A percentile compares a stretch with the other conserved stretches of the same genome.
Conservation (phyloP, 345 rosid species). For the Murraya paniculata region DNA sequence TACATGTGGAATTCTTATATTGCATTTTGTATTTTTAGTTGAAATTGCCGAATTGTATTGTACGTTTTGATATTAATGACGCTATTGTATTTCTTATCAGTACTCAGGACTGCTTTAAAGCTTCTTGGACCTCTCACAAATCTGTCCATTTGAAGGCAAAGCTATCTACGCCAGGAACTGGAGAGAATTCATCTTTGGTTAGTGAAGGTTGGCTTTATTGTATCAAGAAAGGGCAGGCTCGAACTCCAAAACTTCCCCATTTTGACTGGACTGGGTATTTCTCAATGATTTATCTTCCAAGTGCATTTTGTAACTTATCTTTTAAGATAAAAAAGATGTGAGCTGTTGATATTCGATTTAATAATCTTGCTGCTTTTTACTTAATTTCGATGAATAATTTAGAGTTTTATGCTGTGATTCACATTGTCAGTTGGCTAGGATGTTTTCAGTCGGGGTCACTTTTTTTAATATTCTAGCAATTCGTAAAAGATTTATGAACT, state of each 20-base stretch:
- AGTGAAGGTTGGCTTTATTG: constrained; percentile 81
- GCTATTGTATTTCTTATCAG: constrained; percentile 26
- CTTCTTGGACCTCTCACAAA: constrained; percentile 90
- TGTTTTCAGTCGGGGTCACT: not conserved
- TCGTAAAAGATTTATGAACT: not conserved
- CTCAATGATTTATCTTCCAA: not conserved
- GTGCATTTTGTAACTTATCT: not conserved
- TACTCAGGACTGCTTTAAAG: constrained; percentile 94
- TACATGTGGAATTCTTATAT: not conserved
- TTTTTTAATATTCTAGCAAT: not conserved
- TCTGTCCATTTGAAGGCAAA: constrained; percentile 76
- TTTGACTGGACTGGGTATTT: constrained; percentile 96
- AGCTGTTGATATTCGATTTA: not conserved
- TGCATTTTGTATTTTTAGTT: not conserved
- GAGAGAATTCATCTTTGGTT: constrained; percentile 33
- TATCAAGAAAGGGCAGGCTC: constrained; percentile 65
- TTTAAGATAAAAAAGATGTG: not conserved
- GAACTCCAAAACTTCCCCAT: constrained; percentile 64
- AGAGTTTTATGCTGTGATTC: not conserved
- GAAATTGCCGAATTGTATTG: not conserved
- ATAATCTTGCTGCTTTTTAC: not conserved
- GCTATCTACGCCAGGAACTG: constrained; percentile 47
- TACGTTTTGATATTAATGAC: constrained; percentile 2
- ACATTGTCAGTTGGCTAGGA: not conserved
- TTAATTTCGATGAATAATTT: not conserved